Conservation (phyloP, 2,329 filamentous ascomycete species). For the Paecilomyces fulvus region DNA sequence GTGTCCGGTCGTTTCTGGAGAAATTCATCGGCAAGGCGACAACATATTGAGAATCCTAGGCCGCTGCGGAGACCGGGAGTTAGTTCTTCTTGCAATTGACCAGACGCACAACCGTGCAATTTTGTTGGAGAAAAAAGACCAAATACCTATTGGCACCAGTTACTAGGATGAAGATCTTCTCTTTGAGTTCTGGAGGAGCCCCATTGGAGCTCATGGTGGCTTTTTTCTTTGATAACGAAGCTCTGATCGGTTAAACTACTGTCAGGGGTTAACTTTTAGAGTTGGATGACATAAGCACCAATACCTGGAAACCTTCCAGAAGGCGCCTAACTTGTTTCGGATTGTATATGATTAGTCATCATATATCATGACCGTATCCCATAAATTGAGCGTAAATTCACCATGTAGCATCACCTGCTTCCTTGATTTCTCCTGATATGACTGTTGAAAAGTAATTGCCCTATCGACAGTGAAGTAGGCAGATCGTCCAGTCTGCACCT, state of each 20-base stretch:
- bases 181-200: constrained; percentile 7
- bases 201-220: background rate
- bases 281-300: background rate
- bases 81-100: background rate
- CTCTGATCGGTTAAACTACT: background rate
- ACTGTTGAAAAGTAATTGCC: too few relatives aligned
- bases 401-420: too few relatives aligned
- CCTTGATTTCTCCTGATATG: too few relatives aligned
- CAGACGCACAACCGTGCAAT: too few relatives aligned
- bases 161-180: constrained; percentile 51
- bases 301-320: too few relatives aligned
- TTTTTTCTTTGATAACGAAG: background rate
- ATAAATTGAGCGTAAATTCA: too few relatives aligned
- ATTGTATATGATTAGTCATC: too few relatives aligned
- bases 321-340: too few relatives aligned
- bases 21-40: constrained; percentile 85
- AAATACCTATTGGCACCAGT: constrained; percentile 78
- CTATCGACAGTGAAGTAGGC: too few relatives aligned
- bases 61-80: constrained; percentile 49
- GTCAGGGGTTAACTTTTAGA: background rate
- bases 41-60: constrained; percentile 74
- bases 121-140: constrained; percentile 1
- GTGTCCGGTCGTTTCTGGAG: constrained; percentile 57
- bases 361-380: too few relatives aligned
- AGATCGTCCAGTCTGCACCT: too few relatives aligned